Base-by-base conservation (phyloP, 2,329 filamentous ascomycete species). In the Cladosporium velox region DNA sequence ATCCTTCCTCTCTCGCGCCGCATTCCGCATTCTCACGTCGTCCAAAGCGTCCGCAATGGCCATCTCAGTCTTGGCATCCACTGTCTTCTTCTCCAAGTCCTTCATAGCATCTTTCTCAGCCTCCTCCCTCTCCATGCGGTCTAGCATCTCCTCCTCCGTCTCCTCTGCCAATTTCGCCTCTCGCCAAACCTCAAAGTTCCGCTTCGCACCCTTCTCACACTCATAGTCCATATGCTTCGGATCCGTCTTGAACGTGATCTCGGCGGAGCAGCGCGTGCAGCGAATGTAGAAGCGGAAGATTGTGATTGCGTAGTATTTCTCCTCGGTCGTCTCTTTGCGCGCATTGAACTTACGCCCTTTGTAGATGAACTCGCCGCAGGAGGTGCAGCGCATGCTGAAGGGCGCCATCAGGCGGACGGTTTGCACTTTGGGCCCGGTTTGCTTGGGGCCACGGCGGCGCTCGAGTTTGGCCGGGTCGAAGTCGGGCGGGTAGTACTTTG, bases 291-390 rank as follows among this genome's bases (percentile, higher is more conserved):
- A 97, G 34, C 90, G 87, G 80, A 90, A 95, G 69, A 96, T 93
- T 67, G 92, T 87, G 68, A 98, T 96, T 59, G 87, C 87, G 57
- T 97, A 87, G 81, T 99, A 99, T 71, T 90, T 91, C 73, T 97
- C 91, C 24, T 95, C 91, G 0, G 92, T 92, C 0, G 91, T 97
- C 76, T 97, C 93, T 76, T 99, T 99, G 41, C 92, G 86, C 2
- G 92, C 90, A 80, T 98, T 98, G 85, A 98, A 98, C 75, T 97
- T 98, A 67, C 93, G 88, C 0, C 93, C 93, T 72, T 92, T 92
- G 84, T 96, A 94, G 75, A 96, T 95, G 81, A 90, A 97, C 79
- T 96, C 91, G 74, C 87, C 87, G 73, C 86, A 88, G 34, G 81
- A 79, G 14, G 79, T 88, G 77, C 91, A 93, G 75, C 89, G 89